Percentiles rank a stretch among this genome's conserved stretches.
Conservation (phyloP, 441 rosid genomes). For the Adansonia grandidieri region DNA sequence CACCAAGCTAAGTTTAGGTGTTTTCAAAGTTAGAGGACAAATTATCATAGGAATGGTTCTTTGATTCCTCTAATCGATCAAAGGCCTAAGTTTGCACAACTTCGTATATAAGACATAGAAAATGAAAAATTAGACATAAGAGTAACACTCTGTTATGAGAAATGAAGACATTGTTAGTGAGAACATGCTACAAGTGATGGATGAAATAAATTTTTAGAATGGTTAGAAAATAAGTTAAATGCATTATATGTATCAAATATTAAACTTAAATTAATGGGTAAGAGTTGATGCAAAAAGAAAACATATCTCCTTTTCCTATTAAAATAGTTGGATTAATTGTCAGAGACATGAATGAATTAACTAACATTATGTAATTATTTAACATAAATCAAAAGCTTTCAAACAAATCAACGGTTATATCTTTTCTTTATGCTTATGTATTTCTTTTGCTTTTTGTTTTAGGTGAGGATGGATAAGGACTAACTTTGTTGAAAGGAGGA, state of each 20-base stretch:
- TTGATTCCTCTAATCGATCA: background rate
- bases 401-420: background rate
- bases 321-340: background rate
- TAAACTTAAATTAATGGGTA: no score
- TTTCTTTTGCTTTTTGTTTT: background rate
- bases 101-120: background rate
- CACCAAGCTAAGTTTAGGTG: no score
- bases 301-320: no score
- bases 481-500: background rate
- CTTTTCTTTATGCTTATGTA: background rate
- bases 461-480: background rate
- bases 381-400: no score
- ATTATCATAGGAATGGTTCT: background rate
- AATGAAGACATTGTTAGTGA: background rate
- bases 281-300: no score
- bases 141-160: background rate
- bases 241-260: no score
- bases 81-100: background rate
- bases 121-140: background rate
- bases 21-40: background rate
- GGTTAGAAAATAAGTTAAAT: background rate
- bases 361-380: no score
- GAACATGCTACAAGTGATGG: background rate
- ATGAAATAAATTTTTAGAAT: background rate
- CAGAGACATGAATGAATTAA: background rate